Base-by-base conservation (phyloP, 129 eudicot genomes). In the Lonicera japonica region DNA sequence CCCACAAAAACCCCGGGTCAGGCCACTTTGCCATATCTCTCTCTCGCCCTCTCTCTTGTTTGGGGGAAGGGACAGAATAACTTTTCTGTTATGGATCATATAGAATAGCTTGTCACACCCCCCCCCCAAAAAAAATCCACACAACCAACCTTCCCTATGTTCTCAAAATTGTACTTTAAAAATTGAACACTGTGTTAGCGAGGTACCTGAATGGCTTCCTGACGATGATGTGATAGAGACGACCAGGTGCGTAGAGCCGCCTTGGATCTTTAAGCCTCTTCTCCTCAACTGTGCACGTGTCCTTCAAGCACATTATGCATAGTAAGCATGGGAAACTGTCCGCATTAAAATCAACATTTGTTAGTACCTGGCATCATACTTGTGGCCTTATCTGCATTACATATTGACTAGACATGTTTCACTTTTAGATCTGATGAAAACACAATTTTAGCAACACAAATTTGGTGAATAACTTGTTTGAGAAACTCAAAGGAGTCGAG, bases 161-260 rank as follows among this genome's bases (percentile, higher is more conserved):
- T 19, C 8, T 70, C 39, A 62, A 51, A 56, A 56, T 17, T 14
- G 25, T 15, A 55, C 18, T 36, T 5, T 1, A 70, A 9, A 43
- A 9, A 21, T 11, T 13, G 46, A 54, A 15, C 5, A 8, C 36
- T 25, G 5, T n/a, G n/a, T n/a, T n/a, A n/a, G 18, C 3, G 43
- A n/a, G n/a, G 47, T 84, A 92, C 98, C 96, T 88, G 70, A 83
- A 94, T 65, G 99, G 85, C 73, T 88, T 85, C 74, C 99, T 77
- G 34, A 85, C 99, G 51, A 94, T 82, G 73, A 94, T 88, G 84
- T 94, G 99, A 79, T 94, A 94, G 66, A 94, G 88, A 54, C 99
- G 96, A 45, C 99, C 99, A 54, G 99, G 96, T 61, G 96, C 99
- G 80, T 85, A 94, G 66, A 94, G 78, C 61, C 99, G 90, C 66